A percentile compares a stretch with the other conserved stretches of the same genome.
Evolutionary conservation across 1,284 basidiomycete species (phyloP).

Genomic region (Cutaneotrichosporon sp.): DNA sequence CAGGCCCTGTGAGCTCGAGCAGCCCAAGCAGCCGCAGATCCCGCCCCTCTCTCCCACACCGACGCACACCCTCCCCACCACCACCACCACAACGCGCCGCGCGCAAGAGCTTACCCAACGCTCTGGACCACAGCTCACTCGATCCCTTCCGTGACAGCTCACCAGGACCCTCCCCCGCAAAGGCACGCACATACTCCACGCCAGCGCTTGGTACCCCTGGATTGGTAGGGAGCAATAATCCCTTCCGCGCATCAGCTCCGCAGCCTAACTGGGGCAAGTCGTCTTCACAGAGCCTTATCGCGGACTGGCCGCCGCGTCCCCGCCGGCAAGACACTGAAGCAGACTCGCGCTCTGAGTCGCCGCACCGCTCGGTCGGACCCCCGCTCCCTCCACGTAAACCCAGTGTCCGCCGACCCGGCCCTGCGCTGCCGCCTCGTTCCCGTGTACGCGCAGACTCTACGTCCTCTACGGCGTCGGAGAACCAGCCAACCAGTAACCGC

Average conservation of each 20-base stretch:
- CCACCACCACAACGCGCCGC: constrained; percentile 12
- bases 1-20: constrained; percentile 1
- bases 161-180: constrained; percentile 15
- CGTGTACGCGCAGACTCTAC: constrained; percentile 14
- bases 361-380: constrained; percentile 10
- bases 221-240: constrained; percentile 23
- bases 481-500: constrained; percentile 24
- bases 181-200: constrained; percentile 18
- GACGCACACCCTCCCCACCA: constrained; percentile 12
- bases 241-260: constrained; percentile 11
- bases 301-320: neutral
- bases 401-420: constrained; percentile 13
- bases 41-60: constrained; percentile 11
- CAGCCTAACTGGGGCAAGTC: neutral
- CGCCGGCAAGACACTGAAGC: neutral
- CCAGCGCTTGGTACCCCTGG: neutral
- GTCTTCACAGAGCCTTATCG: neutral
- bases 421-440: constrained; percentile 10
- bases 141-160: constrained; percentile 26
- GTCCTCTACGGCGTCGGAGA: constrained; percentile 14
- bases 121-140: constrained; percentile 4
- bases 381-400: constrained; percentile 28
- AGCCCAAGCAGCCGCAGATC: constrained; percentile 1
- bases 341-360: neutral
- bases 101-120: constrained; percentile 13